Base-by-base conservation (phyloP, 2,329 filamentous ascomycete genomes). In the Myriosclerotinia duriaeana region DNA sequence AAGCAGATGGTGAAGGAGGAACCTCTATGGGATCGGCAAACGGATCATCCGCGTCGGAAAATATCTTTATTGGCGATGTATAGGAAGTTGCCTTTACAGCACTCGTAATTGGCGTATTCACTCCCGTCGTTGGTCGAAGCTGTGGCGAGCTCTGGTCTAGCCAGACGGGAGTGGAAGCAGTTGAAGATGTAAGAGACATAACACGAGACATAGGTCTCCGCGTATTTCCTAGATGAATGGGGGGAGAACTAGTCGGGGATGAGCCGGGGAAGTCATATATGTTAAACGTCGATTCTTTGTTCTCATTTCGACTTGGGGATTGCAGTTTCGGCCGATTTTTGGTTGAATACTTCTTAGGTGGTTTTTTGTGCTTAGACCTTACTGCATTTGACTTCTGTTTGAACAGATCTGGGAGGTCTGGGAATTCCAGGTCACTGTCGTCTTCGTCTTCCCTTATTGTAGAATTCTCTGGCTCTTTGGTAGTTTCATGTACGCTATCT, bases 181-280 rank as follows among this genome's bases (percentile, higher is more conserved):
- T 70, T 3, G 69, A 69, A 5, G 73, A 72, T 40, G 63, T 54
- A 26, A 50, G 14, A 30, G 73, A 72, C 64, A 64, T 38, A 55
- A 67, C 46, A 11, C 66, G 68, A 66, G 71, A 70, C 11, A 68
- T 55, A 34, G 67, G 52, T 22, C 26, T 44, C 53, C 59, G 59
- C 53, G 38, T 26, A 40, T 22, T 44, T 17, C 46, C 52, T 20
- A 62, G 53, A 15, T 46, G 63, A 55, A 65, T 58, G 15, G 67
- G 42, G 20, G 72, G 74, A 17, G 78, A 77, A 55, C 77, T 79
- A 15, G 78, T 79, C 59, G 74, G 72, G 9, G 79, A 79, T 8
- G 79, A 80, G n/a, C 73, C 74, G 46, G 78, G 78, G 61, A 78
- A 72, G 66, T 80, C 74, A 62, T 78, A 79, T 20, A 78, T 69